Base-by-base conservation (phyloP, 2,329 filamentous ascomycete species). In the Hymenoscyphus occultus region DNA sequence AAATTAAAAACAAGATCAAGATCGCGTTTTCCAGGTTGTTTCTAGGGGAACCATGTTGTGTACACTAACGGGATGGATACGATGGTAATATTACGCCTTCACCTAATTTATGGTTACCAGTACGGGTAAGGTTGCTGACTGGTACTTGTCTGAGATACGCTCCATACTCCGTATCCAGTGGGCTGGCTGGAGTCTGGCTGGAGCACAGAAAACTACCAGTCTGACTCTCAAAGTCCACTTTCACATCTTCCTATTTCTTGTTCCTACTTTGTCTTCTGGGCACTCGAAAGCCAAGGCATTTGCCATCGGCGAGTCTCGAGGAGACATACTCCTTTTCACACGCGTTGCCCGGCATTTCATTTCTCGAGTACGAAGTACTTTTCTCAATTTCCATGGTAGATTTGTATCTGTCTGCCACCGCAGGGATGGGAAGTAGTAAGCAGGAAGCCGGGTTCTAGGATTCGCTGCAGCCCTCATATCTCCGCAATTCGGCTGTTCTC, bases 1-100 rank as follows among this genome's bases (percentile, higher is more conserved):
- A 54, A 54, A 54, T 54, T 54, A 28, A 54, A 54, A 54, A 54
- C 22, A 54, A 54, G 48, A 54, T 54, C 48, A 54, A 54, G 48
- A 54, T 54, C 48, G 48, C 22, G 48, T 54, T 54, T 28, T 54
- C 48, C 48, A 54, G 48, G 48, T 54, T 54, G 48, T 54, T 54
- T 54, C 19, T 28, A 54, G 19, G 48, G 48, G 19, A 54, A 54
- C n/a, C 48, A 54, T 54, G 48, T 14, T 54, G 48, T 51, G 45
- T 51, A n/a, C 42, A n/a, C 14, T 6, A 45, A 10, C 13, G 19
- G 48, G 48, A 54, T 28, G 45, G 48, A 54, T 54, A 31, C 48
- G 42, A 45, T 45, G 16, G 3, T 19, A 28, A 13, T 13, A 54
- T 19, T 51, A 51, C 45, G 45, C 7, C 19, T 9, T 16, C 19